Evolutionary conservation across 1,284 basidiomycete genomes (phyloP), one percentile per base, ranked within the genome.

Genomic region (Neotropicomus parvogracilis): DNA sequence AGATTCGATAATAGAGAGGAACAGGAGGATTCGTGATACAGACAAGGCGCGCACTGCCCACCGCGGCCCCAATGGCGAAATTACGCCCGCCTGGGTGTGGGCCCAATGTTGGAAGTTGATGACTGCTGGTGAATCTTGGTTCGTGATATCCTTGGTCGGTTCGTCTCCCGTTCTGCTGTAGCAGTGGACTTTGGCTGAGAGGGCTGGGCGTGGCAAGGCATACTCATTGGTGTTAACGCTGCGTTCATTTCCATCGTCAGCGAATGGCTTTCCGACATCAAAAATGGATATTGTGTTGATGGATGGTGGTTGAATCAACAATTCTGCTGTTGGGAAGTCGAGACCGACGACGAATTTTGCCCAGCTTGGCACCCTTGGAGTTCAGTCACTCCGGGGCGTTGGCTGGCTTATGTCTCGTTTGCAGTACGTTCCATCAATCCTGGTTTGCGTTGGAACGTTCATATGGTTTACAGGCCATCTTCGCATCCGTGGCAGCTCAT

Each of bases 281-380:
- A 98, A 73, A 88, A 94, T 74, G 97, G 97, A 0, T 95, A 97
- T 65, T 99, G 97, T 68, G 80, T 83, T 1, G 90, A 95, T 48
- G 95, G 92, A 3, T 99, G 97, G 97, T 99, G 97, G 95, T 69
- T 99, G 48, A 97, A 95, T 67, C 85, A 92, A 60, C 92, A 97
- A 64, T 98, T 98, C 67, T 99, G 97, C 70, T 99, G 97, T 66
- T 94, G 92, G 90, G 93, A 95, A 64, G 84, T 92, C 51, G 91
- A 94, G 58, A 79, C 80, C 11, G 85, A 87, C 40, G 88, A 87
- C 53, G 84, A 85, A 54, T 85, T 81, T 3, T 99, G 97, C 67
- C 78, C 88, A 6, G 93, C 94, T 43, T 99, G 97, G 97, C 82
- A 87, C 57, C 77, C 85, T 6, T 99, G 97, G 97, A 91, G 92